A percentile compares a stretch with the other conserved stretches of the same genome.
Conservation (phyloP, 2,329 filamentous ascomycete species). For the Seiridium unicorne region DNA sequence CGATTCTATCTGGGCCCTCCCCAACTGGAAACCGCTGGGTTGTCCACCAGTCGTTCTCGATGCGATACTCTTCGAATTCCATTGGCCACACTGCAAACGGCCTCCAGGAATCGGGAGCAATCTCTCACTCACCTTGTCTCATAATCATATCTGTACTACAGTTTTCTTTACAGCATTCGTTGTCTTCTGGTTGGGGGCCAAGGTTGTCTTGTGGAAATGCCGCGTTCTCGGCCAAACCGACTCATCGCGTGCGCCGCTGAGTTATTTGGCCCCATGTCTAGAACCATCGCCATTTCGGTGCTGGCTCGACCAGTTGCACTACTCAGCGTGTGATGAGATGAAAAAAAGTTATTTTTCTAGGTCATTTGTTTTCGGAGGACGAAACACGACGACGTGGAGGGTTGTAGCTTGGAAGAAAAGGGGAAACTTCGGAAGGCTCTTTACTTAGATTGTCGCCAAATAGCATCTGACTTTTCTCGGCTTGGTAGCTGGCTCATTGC, state of each 20-base stretch:
- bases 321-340: not conserved
- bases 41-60: too few relatives aligned
- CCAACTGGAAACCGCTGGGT: too few relatives aligned
- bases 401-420: constrained; percentile 18
- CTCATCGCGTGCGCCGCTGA: too few relatives aligned
- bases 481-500: constrained; percentile 24
- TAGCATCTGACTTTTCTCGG: constrained; percentile 38
- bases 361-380: not conserved
- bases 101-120: not conserved
- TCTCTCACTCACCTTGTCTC: not conserved
- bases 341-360: not conserved
- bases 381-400: not conserved
- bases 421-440: constrained; percentile 28
- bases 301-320: too few relatives aligned
- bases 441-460: constrained; percentile 39
- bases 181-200: not conserved
- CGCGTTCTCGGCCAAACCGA: too few relatives aligned
- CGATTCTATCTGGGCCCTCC: too few relatives aligned
- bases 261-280: too few relatives aligned
- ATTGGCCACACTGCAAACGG: not conserved
- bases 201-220: not conserved
- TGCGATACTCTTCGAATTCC: not conserved
- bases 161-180: constrained; percentile 1
- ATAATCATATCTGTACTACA: constrained; percentile 8
- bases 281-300: too few relatives aligned